These are phyloP conservation scores for Kentomonas sorsogonicus DNA, from an alignment of 208 protist genomes.

Conservation along the genomic window DNA sequence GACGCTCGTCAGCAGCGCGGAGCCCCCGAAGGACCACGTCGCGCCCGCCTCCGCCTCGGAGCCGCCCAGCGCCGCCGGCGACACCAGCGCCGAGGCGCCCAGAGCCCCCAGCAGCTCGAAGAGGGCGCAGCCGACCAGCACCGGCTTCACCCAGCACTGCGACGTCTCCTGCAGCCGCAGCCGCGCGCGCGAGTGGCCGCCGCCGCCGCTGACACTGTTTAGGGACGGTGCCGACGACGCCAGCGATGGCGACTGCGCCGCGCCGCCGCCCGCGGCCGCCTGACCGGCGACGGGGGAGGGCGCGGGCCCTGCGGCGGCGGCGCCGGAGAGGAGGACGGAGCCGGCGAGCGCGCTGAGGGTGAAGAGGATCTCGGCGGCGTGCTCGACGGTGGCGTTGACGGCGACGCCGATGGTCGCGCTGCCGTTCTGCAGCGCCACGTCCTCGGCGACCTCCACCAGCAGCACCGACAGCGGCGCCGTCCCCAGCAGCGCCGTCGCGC, in stretches of 20 bases:
- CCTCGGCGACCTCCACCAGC: constrained; percentile 47
- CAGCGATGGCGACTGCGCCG: too few relatives aligned
- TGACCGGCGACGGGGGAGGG: too few relatives aligned
- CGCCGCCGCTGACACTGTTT: too few relatives aligned
- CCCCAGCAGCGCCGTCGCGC: constrained; percentile 13
- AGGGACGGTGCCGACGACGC: too few relatives aligned
- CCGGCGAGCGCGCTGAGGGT: constrained; percentile 30
- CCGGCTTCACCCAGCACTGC: constrained; percentile 47
- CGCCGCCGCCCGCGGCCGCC: too few relatives aligned
- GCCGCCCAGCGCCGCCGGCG: constrained; percentile 16
- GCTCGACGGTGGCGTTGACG: constrained; percentile 56
- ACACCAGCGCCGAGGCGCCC: constrained; percentile 36
- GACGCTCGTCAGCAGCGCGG: constrained; percentile 27
- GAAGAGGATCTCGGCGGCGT: constrained; percentile 52
- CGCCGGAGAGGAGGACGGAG: too few relatives aligned
- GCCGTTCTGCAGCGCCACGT: constrained; percentile 43
- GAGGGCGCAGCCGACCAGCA: constrained; percentile 57
- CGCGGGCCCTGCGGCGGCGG: too few relatives aligned
- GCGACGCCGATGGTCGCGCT: constrained; percentile 32
- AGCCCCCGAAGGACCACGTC: constrained; percentile 35
- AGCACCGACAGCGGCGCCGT: constrained; percentile 25
- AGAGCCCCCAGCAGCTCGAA: constrained; percentile 62
- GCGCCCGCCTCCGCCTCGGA: constrained; percentile 24
- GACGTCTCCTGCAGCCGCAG: constrained; percentile 12
- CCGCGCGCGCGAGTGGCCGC: too few relatives aligned